A percentile compares a stretch with the other conserved stretches of the same genome.
These are phyloP conservation scores for Citrus trifoliata DNA, from an alignment of 345 rosid genomes.

Conservation along the genomic window DNA sequence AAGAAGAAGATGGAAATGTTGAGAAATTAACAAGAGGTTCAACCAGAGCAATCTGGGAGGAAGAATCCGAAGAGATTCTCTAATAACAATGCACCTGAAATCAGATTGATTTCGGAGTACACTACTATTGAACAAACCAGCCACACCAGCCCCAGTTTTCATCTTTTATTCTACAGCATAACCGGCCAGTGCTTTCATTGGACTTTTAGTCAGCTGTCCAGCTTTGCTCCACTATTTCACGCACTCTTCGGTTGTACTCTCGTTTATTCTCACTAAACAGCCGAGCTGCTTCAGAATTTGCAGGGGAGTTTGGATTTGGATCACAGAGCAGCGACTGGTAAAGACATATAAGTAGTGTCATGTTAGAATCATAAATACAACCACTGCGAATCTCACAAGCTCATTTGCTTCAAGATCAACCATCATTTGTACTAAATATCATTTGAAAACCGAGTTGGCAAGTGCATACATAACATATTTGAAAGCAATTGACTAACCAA, in stretches of 20 bases:
- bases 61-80: constrained; percentile 18
- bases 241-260: constrained; percentile 71
- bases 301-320: constrained; percentile 83
- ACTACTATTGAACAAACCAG: background rate
- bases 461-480: background rate
- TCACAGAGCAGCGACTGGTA: constrained; percentile 74
- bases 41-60: constrained; percentile 6
- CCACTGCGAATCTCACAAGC: background rate
- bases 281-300: constrained; percentile 84
- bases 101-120: constrained; percentile 11
- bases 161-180: background rate
- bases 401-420: background rate
- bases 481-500: background rate
- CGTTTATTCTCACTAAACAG: constrained; percentile 81
- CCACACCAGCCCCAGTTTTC: background rate
- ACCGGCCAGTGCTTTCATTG: background rate
- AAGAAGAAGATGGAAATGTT: background rate
- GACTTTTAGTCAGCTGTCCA: constrained; percentile 64
- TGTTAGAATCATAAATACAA: background rate
- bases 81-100: constrained; percentile 14
- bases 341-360: background rate
- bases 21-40: constrained; percentile 4
- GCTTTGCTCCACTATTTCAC: constrained; percentile 73
- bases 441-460: background rate
- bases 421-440: background rate